A percentile compares a stretch with the other conserved stretches of the same genome.
Evolutionary conservation across 805 yeast genomes (phyloP).

Genomic region (Candida chauliodis): DNA sequence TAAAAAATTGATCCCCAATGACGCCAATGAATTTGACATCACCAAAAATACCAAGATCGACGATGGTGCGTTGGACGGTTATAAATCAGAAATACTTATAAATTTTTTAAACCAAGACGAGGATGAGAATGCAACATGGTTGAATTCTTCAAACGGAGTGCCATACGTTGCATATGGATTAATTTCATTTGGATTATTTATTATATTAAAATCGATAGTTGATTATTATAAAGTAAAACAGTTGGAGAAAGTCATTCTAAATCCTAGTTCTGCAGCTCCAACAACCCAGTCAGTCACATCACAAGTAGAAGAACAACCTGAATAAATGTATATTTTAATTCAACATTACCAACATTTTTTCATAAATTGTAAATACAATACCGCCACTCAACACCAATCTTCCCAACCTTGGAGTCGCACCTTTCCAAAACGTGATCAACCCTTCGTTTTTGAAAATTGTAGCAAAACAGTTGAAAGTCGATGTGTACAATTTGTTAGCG

Average conservation of each 20-base stretch:
- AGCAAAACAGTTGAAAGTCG: slow-evolving; percentile 79
- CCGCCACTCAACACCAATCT: slow-evolving; percentile 93
- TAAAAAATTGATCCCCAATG: slow-evolving; percentile 26
- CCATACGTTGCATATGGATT: slow-evolving; percentile 61
- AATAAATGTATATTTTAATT: slow-evolving; percentile 20
- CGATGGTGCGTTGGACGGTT: slow-evolving; percentile 26
- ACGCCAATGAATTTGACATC: slow-evolving; percentile 33
- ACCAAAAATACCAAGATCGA: slow-evolving; percentile 23
- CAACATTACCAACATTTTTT: slow-evolving; percentile 71
- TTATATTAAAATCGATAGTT: slow-evolving; percentile 61
- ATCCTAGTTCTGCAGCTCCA: slow-evolving; percentile 33
- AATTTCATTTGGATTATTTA: slow-evolving; percentile 63
- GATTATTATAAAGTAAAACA: slow-evolving; percentile 75
- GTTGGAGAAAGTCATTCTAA: slow-evolving; percentile 62
- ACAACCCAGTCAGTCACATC: slow-evolving; percentile 7
- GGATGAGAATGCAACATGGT: neutral
- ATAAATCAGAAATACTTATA: slow-evolving; percentile 24
- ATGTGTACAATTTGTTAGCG: slow-evolving; percentile 62
- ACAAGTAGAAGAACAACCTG: neutral
- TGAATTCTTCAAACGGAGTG: slow-evolving; percentile 3
- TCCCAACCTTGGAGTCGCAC: slow-evolving; percentile 96
- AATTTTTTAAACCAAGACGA: slow-evolving; percentile 5
- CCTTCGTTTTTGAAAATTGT: slow-evolving; percentile 86
- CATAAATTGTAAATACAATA: slow-evolving; percentile 94
- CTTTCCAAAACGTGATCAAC: slow-evolving; percentile 89